Evolutionary conservation across 345 rosid species (phyloP).

Genomic region (Heritiera littoralis): DNA sequence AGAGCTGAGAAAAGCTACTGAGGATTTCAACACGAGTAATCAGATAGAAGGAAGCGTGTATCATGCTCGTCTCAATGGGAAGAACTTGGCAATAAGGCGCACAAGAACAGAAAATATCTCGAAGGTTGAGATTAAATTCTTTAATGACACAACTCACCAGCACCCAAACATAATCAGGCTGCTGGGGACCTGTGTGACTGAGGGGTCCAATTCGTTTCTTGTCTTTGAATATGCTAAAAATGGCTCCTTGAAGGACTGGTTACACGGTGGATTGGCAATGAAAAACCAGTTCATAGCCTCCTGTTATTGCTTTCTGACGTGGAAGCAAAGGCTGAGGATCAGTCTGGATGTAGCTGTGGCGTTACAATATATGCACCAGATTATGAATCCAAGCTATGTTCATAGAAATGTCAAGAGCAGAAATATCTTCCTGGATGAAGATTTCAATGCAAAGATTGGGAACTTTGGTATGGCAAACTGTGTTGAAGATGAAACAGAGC

Average conservation of each 20-base stretch:
- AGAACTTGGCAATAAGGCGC: constrained; percentile 69
- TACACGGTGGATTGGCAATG: constrained; percentile 87
- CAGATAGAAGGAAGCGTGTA: constrained; percentile 77
- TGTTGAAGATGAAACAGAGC: constrained; percentile 34
- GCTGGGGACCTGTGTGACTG: constrained; percentile 61
- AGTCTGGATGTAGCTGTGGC: constrained; percentile 84
- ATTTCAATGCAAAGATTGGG: constrained; percentile 79
- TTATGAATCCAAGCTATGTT: constrained; percentile 69
- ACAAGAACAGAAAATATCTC: constrained; percentile 34
- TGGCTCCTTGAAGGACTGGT: constrained; percentile 90
- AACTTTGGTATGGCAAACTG: constrained; percentile 66
- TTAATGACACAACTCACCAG: constrained; percentile 57
- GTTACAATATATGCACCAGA: constrained; percentile 80
- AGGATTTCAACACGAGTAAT: constrained; percentile 67
- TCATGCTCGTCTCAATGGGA: constrained; percentile 76
- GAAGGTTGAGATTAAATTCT: constrained; percentile 51
- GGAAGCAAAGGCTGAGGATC: constrained; percentile 84
- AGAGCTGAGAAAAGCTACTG: constrained; percentile 75
- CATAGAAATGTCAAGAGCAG: constrained; percentile 69
- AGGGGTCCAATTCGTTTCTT: constrained; percentile 46
- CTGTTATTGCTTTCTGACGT: constrained; percentile 81
- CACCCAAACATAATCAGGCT: constrained; percentile 75
- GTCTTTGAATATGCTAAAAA: constrained; percentile 87
- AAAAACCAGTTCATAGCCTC: constrained; percentile 94
- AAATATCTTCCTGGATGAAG: constrained; percentile 82